Conservation (phyloP, 148 eudicot genomes). For the Arctostaphylos glauca region DNA sequence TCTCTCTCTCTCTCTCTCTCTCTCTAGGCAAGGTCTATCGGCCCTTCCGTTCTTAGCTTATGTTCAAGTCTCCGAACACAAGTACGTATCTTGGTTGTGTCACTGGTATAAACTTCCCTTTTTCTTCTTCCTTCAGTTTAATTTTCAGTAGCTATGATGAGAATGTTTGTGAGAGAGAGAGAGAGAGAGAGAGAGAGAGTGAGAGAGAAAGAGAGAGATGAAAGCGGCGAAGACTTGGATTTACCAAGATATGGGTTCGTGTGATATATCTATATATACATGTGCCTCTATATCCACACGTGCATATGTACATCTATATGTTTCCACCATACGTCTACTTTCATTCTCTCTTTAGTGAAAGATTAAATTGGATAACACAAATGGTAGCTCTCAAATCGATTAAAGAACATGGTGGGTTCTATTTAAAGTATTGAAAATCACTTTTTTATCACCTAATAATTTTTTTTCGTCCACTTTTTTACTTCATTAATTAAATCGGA, state of each 20-base stretch:
- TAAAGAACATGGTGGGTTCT: neutral
- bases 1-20: neutral
- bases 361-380: neutral
- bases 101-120: too few relatives aligned
- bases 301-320: neutral
- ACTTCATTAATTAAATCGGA: neutral
- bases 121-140: neutral
- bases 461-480: neutral
- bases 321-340: neutral
- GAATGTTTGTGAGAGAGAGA: neutral
- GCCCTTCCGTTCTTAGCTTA: neutral
- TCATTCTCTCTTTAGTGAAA: neutral
- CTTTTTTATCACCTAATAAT: too few relatives aligned
- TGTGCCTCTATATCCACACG: too few relatives aligned
- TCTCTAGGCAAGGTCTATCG: neutral
- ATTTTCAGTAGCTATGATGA: neutral
- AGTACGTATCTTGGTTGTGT: neutral
- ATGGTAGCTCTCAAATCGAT: neutral
- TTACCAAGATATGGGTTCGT: neutral
- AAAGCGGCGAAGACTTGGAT: neutral
- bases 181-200: neutral
- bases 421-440: too few relatives aligned
- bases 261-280: neutral
- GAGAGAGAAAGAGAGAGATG: neutral
- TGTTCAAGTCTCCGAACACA: neutral